A percentile compares a stretch with the other conserved stretches of the same genome.
Conservation (phyloP, 495 filamentous ascomycete species). For the Aspergillus sparsus region DNA sequence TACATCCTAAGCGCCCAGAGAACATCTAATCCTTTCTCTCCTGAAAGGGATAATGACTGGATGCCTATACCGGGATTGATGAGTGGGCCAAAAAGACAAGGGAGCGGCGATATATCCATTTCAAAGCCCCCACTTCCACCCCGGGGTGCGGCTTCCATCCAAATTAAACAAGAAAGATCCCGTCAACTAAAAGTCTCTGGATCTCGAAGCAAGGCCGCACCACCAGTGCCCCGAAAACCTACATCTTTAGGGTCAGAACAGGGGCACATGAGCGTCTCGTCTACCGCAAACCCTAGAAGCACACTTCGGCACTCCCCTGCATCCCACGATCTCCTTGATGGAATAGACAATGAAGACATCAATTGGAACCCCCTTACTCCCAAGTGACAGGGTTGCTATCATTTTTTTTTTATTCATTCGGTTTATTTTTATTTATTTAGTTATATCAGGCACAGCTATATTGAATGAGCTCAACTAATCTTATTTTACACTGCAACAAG, state of each 20-base stretch:
- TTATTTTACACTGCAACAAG: no score
- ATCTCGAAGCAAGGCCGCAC: constrained; percentile 22
- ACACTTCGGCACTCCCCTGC: background rate
- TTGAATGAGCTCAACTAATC: no score
- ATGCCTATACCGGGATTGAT: constrained; percentile 31
- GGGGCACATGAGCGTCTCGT: background rate
- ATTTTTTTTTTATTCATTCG: no score
- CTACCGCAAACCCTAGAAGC: background rate
- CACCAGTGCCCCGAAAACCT: constrained; percentile 40
- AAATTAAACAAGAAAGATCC: constrained; percentile 5
- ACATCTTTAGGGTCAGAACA: constrained; percentile 29
- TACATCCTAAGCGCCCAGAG: constrained; percentile 68
- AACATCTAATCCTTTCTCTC: constrained; percentile 78
- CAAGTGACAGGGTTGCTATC: constrained; percentile 10
- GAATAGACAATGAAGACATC: constrained; percentile 26
- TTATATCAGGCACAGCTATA: no score
- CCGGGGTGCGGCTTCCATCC: constrained; percentile 2
- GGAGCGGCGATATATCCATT: background rate
- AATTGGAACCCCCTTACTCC: constrained; percentile 42
- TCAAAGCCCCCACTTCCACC: constrained; percentile 18
- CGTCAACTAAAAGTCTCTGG: constrained; percentile 11
- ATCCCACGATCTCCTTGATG: constrained; percentile 30
- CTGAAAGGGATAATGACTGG: constrained; percentile 76
- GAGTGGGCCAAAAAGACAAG: background rate
- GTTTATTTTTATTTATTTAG: no score